Conservation (phyloP, 1,284 basidiomycete genomes). For the Moniliophthora roreri region DNA sequence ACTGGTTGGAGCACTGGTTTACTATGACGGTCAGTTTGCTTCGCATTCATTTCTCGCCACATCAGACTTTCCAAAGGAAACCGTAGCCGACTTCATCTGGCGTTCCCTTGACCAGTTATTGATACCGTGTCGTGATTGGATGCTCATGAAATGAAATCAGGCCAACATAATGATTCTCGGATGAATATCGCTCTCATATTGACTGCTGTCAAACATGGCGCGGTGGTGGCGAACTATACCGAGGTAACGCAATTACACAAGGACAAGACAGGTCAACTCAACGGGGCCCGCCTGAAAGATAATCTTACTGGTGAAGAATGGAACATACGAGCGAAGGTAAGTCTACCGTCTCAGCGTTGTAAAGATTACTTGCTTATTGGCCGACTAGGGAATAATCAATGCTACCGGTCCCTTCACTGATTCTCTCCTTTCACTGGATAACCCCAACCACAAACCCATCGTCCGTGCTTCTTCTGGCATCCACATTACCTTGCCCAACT, state of each 20-base stretch:
- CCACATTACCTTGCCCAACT: slow-evolving; percentile 96
- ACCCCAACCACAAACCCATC: slow-evolving; percentile 81
- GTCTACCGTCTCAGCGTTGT: slow-evolving; percentile 9
- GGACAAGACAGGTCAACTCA: slow-evolving; percentile 62
- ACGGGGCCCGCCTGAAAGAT: slow-evolving; percentile 81
- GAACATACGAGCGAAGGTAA: slow-evolving; percentile 80
- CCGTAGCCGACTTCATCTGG: too few species aligned
- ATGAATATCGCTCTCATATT: slow-evolving; percentile 97
- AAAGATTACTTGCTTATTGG: slow-evolving; percentile 2
- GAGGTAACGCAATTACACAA: slow-evolving; percentile 86
- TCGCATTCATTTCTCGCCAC: too few species aligned
- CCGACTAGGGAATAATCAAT: slow-evolving; percentile 82
- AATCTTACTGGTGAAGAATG: slow-evolving; percentile 83
- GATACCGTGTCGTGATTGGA: neutral
- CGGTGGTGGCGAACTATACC: slow-evolving; percentile 87
- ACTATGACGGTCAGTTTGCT: slow-evolving; percentile 79
- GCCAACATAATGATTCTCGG: slow-evolving; percentile 97
- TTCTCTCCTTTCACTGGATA: slow-evolving; percentile 83
- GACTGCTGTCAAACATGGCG: slow-evolving; percentile 94
- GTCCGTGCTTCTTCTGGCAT: slow-evolving; percentile 93
- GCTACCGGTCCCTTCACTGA: slow-evolving; percentile 97
- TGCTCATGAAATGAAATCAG: slow-evolving; percentile 34
- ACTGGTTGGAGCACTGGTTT: slow-evolving; percentile 92
- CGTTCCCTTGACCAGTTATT: too few species aligned
- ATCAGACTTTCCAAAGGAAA: too few species aligned